Percentiles rank a stretch among this genome's conserved stretches.
Evolutionary conservation across 75 land plant genomes (phyloP).

Genomic region (Sequoia sempervirens): DNA sequence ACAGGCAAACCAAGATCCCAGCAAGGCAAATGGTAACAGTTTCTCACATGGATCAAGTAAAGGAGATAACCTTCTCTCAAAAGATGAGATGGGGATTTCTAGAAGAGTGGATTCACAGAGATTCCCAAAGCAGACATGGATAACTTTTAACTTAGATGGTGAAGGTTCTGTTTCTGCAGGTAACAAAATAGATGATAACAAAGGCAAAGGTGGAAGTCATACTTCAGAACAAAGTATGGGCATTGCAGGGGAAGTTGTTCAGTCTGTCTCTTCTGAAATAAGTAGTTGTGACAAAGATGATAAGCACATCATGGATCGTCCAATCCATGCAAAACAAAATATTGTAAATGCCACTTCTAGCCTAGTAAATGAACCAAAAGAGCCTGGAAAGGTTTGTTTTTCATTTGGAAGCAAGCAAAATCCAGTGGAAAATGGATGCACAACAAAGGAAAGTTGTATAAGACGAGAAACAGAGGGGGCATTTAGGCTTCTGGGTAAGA

Average conservation of each 20-base stretch:
- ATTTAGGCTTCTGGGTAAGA: conserved; percentile 42
- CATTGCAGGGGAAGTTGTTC: background rate
- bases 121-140: conserved; percentile 8
- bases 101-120: conserved; percentile 9
- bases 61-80: conserved; percentile 2
- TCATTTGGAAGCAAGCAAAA: conserved; percentile 12
- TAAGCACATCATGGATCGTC: background rate
- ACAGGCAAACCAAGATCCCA: background rate
- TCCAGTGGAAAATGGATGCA: background rate
- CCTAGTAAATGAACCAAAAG: conserved; percentile 2
- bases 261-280: background rate
- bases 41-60: background rate
- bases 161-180: background rate
- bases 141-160: conserved; percentile 8
- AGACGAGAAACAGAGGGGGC: conserved; percentile 70
- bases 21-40: background rate
- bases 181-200: background rate
- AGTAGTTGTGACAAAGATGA: conserved; percentile 1
- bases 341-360: background rate
- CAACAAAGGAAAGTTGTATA: conserved; percentile 45
- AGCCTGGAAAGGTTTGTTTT: conserved; percentile 8
- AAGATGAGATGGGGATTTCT: conserved; percentile 6
- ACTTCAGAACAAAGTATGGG: background rate
- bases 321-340: background rate
- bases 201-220: background rate